These are phyloP conservation scores for Alternaria alternata DNA, from an alignment of 2,329 filamentous ascomycete species.

Conservation along the genomic window DNA sequence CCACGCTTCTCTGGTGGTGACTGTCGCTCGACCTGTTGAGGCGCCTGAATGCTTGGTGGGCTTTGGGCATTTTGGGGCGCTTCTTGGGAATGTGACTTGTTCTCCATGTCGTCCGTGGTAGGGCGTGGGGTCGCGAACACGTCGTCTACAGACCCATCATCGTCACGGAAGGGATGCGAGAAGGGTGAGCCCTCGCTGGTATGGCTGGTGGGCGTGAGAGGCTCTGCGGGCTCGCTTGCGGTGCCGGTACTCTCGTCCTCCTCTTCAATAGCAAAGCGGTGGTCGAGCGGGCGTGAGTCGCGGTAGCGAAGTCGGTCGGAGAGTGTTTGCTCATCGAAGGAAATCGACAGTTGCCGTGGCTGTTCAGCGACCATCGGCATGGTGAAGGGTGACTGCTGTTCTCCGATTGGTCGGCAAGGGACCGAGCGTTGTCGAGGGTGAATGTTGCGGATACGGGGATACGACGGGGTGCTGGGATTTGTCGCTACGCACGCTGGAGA, in stretches of 20 bases:
- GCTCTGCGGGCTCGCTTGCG: slow-evolving; percentile 50
- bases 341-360: slow-evolving; percentile 27
- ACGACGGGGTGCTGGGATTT: slow-evolving; percentile 14
- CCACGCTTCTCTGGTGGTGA: slow-evolving; percentile 37
- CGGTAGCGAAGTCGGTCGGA: slow-evolving; percentile 33
- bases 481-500: slow-evolving; percentile 45
- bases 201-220: slow-evolving; percentile 50
- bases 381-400: slow-evolving; percentile 15
- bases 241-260: slow-evolving; percentile 52
- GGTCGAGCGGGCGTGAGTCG: slow-evolving; percentile 39
- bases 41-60: neutral
- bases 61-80: slow-evolving; percentile 1
- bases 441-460: slow-evolving; percentile 14
- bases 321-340: slow-evolving; percentile 31
- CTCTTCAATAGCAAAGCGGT: slow-evolving; percentile 45
- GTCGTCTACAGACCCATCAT: slow-evolving; percentile 36
- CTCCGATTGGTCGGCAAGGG: slow-evolving; percentile 17
- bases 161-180: slow-evolving; percentile 40
- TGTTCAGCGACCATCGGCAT: slow-evolving; percentile 37
- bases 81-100: slow-evolving; percentile 13
- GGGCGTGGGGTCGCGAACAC: slow-evolving; percentile 28
- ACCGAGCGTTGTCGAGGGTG: slow-evolving; percentile 6
- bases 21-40: slow-evolving; percentile 16
- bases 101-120: slow-evolving; percentile 10
- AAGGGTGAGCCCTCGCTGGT: slow-evolving; percentile 42